A percentile compares a stretch with the other conserved stretches of the same genome.
Conservation (phyloP, 768 basidiomycete species). For the Psilocybe sp. region DNA sequence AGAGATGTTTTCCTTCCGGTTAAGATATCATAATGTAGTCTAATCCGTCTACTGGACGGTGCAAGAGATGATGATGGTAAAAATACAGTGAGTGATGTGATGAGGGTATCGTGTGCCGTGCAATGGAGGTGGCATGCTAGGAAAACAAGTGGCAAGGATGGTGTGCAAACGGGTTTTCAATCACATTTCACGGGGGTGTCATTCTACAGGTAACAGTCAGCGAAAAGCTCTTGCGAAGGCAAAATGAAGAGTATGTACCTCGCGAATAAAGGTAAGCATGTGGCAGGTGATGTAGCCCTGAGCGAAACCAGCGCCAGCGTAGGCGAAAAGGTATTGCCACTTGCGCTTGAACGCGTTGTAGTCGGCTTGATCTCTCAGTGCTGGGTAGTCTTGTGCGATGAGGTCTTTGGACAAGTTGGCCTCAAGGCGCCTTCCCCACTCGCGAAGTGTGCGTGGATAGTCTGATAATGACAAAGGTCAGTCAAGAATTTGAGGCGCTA, state of each 20-base stretch:
- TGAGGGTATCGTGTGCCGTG: slow-evolving; percentile 2
- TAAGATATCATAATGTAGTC: slow-evolving; percentile 11
- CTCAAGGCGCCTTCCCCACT: slow-evolving; percentile 82
- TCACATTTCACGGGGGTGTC: slow-evolving; percentile 49
- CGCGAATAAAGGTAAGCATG: slow-evolving; percentile 73
- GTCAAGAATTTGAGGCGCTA: not conserved
- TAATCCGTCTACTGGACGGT: slow-evolving; percentile 12
- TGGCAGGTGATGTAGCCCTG: slow-evolving; percentile 82
- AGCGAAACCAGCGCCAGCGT: slow-evolving; percentile 76
- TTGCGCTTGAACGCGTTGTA: slow-evolving; percentile 75
- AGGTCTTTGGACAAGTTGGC: slow-evolving; percentile 58
- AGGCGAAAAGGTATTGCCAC: slow-evolving; percentile 83
- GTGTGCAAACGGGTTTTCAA: slow-evolving; percentile 22
- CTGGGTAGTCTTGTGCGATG: slow-evolving; percentile 58
- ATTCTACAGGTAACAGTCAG: slow-evolving; percentile 30
- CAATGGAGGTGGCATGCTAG: slow-evolving; percentile 1
- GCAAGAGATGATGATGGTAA: slow-evolving; percentile 13
- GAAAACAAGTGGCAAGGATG: slow-evolving; percentile 1
- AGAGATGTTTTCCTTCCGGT: not conserved
- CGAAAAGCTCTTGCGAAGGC: not conserved
- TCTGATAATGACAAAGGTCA: slow-evolving; percentile 31
- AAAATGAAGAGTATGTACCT: slow-evolving; percentile 39
- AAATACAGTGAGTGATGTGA: slow-evolving; percentile 14
- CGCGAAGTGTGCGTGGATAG: slow-evolving; percentile 90
- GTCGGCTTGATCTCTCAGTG: slow-evolving; percentile 49